Evolutionary conservation across 2,329 filamentous ascomycete genomes (phyloP).

Genomic region (Bipolaris sorokiniana): DNA sequence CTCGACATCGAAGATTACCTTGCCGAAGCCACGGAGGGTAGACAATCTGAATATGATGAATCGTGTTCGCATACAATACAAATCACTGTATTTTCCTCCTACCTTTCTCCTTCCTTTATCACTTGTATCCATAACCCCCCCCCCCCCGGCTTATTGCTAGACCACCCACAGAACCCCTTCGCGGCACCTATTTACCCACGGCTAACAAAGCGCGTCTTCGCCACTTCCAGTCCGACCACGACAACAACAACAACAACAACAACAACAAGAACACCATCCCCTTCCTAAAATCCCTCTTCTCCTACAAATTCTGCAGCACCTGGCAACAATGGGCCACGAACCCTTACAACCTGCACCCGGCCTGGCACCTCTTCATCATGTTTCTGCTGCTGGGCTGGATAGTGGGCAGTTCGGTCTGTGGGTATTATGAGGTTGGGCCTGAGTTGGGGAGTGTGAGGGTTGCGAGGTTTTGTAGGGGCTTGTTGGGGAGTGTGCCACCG

Average conservation of each 20-base stretch:
- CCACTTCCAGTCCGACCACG: no score
- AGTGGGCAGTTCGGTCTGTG: constrained; percentile 11
- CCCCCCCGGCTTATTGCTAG: no score
- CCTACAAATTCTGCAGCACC: background rate
- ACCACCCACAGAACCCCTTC: no score
- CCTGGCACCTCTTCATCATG: constrained; percentile 14
- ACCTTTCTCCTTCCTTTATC: no score
- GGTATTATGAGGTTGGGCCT: constrained; percentile 7
- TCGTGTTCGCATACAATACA: no score
- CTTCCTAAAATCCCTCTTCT: no score
- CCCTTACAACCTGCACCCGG: constrained; percentile 10
- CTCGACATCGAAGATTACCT: constrained; percentile 11
- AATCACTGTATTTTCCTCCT: no score
- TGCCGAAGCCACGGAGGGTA: background rate
- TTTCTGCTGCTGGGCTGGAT: constrained; percentile 7
- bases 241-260: no score
- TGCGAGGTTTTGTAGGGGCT: constrained; percentile 9
- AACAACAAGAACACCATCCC: no score
- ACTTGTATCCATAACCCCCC: no score
- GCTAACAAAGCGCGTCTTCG: no score
- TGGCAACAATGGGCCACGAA: constrained; percentile 15
- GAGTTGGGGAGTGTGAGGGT: background rate
- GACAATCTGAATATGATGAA: constrained; percentile 2
- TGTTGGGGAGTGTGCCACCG: constrained; percentile 14
- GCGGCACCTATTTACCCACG: no score